These are phyloP conservation scores for Amylocarpus encephaloides DNA, from an alignment of 2,329 filamentous ascomycete species.

Conservation along the genomic window DNA sequence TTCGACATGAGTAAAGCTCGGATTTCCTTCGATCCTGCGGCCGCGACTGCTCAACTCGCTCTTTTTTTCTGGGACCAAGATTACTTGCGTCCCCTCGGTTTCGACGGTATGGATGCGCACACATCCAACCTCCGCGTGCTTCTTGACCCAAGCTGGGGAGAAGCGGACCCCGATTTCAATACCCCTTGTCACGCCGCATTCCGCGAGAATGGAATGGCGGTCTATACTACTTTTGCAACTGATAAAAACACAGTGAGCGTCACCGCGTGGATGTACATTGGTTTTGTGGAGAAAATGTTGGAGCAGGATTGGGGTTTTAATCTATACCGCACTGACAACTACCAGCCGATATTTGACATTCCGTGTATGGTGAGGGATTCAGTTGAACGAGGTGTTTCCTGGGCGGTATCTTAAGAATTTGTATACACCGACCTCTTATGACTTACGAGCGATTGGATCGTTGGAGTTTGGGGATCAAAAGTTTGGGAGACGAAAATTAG, in stretches of 20 bases:
- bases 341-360: too few species aligned
- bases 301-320: too few species aligned
- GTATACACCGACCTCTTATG: not conserved
- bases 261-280: too few species aligned
- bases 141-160: conserved; percentile 1
- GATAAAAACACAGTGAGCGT: not conserved
- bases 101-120: too few species aligned
- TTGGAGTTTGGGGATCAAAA: not conserved
- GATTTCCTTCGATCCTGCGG: not conserved
- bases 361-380: too few species aligned
- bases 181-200: not conserved
- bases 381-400: too few species aligned
- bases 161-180: not conserved
- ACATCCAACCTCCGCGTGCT: not conserved
- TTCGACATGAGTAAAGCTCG: not conserved
- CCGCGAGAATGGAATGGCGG: conserved; percentile 6
- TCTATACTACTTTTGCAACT: conserved; percentile 6
- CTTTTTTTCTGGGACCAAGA: not conserved
- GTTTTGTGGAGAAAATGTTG: too few species aligned
- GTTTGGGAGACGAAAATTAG: not conserved
- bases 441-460: not conserved
- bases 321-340: too few species aligned
- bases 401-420: too few species aligned
- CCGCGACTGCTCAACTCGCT: not conserved
- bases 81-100: not conserved